Evolutionary conservation across 2,329 filamentous ascomycete genomes (phyloP), one percentile per base, ranked within the genome.

Genomic region (Tolypocladium amazonense): DNA sequence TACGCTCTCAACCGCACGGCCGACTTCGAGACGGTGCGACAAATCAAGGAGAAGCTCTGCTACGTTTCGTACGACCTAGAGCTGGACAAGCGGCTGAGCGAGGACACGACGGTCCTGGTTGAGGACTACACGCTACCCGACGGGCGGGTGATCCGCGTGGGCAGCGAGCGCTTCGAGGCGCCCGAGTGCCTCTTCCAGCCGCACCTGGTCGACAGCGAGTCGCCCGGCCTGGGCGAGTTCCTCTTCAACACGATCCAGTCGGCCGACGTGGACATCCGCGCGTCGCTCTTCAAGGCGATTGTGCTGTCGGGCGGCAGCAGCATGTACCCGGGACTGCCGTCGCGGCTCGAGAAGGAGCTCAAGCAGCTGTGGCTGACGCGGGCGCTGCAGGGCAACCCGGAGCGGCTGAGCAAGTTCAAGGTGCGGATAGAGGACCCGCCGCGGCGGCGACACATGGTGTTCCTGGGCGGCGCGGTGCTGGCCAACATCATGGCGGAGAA

Each of bases 11-110:
- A 99, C 84, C 87, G 94, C 73, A 99, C 94, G 15, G 94, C 94
- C 72, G 94, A 99, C 75, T 99, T 99, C 75, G 94, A 99, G 77
- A 99, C 94, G 4, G 94, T 99, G 60, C 89, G 94, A 63, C 93
- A 97, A 75, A 97, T 99, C 80, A 99, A 99, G 80, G 94, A 99
- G 82, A 99, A 99, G 82, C 88, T 99, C 57, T 97, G 94, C 82
- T 99, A 99, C 74, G 93, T 99, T 60, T 97, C 92, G 15, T 99
- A 97, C 80, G 94, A 99, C 74, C 84, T 99, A 60, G 92, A 96
- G 76, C 82, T 99, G 59, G 94, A 99, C 80, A 92, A 97, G 79
- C 87, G 90, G 67, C 85, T 99, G 64, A 95, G 90, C 70, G 94
- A 99, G 77, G 94, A 99, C 69, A 99, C 94, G 20, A 99, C 94